A percentile compares a stretch with the other conserved stretches of the same genome.
Conservation (phyloP, 2,329 filamentous ascomycete genomes). For the Colletotrichum lindemuthianum region DNA sequence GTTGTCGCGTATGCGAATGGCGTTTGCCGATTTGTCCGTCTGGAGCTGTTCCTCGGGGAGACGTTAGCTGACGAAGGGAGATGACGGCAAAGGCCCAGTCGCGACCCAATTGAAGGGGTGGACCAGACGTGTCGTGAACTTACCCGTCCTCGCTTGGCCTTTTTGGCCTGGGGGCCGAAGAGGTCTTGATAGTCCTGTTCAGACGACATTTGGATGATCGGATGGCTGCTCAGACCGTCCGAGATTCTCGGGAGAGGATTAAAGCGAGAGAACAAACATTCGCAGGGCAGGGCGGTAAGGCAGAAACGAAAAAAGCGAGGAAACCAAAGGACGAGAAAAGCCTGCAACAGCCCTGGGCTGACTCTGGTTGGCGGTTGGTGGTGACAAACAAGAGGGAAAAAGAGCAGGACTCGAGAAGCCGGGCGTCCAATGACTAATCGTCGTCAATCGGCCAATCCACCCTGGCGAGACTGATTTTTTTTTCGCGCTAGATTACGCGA, state of each 20-base stretch:
- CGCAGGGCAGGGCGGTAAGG: constrained; percentile 11
- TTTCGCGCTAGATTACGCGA: constrained; percentile 10
- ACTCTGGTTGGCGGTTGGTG: constrained; percentile 30
- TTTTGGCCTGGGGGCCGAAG: constrained; percentile 35
- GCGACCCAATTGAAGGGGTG: not conserved
- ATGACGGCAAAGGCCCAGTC: too few species aligned
- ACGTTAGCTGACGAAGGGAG: constrained; percentile 20
- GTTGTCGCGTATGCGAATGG: constrained; percentile 58
- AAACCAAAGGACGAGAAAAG: constrained; percentile 6
- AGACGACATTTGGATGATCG: constrained; percentile 20
- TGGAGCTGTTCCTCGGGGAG: constrained; percentile 32
- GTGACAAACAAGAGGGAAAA: constrained; percentile 28
- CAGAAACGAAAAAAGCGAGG: not conserved
- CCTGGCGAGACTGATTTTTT: constrained; percentile 23
- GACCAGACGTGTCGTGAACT: constrained; percentile 7
- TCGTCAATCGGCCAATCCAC: constrained; percentile 27
- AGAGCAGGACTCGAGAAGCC: not conserved
- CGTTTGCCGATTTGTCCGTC: constrained; percentile 37
- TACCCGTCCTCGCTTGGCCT: constrained; percentile 36
- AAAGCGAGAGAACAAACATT: constrained; percentile 18
- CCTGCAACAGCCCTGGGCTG: not conserved
- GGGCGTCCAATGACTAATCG: constrained; percentile 19
- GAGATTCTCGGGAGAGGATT: constrained; percentile 21
- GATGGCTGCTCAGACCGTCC: constrained; percentile 18
- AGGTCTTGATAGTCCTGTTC: constrained; percentile 35